phyloP scores from a whole-genome alignment of 176 grass and related monocot genomes.

The Tuctoria greenei region DNA sequence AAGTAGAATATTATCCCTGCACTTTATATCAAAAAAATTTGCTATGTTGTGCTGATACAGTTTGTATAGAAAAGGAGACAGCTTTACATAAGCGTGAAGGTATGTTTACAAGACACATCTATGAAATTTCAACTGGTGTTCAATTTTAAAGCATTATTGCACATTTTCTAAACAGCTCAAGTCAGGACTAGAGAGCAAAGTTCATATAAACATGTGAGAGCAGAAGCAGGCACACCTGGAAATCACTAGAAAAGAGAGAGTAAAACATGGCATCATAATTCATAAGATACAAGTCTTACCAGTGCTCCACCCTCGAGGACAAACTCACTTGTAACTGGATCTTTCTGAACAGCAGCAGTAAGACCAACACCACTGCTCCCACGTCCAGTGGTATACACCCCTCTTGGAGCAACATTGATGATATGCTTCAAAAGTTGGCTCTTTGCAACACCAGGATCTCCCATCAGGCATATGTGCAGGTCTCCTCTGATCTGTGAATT shows the following conservation, averaged over 20 bases:
- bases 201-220: constrained; percentile 19
- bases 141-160: background rate
- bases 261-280: constrained; percentile 9
- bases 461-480: constrained; percentile 96
- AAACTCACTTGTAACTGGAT: constrained; percentile 95
- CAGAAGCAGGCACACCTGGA: background rate
- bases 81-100: background rate
- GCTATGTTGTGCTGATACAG: background rate
- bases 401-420: constrained; percentile 98
- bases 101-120: background rate
- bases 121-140: constrained; percentile 4
- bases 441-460: constrained; percentile 99
- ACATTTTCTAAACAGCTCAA: background rate
- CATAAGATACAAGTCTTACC: constrained; percentile 48
- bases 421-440: constrained; percentile 99
- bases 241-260: constrained; percentile 16
- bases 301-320: constrained; percentile 99
- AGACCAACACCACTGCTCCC: constrained; percentile 99
- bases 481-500: constrained; percentile 92
- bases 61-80: constrained; percentile 5
- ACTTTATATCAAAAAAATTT: constrained; percentile 13
- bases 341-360: constrained; percentile 93
- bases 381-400: constrained; percentile 94
- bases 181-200: background rate
- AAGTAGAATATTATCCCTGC: background rate